Percentiles rank a stretch among this genome's conserved stretches.
These are phyloP conservation scores for Phlegmacium glaucopus DNA, from an alignment of 768 basidiomycete genomes.

Conservation along the genomic window DNA sequence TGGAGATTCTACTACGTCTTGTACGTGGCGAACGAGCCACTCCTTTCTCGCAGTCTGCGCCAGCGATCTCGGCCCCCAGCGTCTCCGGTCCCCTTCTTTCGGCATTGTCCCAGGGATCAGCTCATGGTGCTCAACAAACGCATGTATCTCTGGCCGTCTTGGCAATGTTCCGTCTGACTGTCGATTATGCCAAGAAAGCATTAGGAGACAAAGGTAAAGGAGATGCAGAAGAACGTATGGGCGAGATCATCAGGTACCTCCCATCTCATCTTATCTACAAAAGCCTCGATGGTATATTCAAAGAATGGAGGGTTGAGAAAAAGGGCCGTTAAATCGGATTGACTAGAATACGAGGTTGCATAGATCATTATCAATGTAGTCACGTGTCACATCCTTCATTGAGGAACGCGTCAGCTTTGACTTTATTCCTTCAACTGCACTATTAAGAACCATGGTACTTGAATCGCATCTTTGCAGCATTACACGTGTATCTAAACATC, in stretches of 20 bases:
- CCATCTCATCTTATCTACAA: constrained; percentile 87
- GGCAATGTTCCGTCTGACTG: constrained; percentile 81
- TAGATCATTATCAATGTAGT: too few relatives aligned
- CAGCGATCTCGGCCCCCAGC: constrained; percentile 56
- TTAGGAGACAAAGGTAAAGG: constrained; percentile 58
- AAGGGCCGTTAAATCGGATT: constrained; percentile 50
- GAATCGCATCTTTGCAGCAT: neutral
- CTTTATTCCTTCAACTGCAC: constrained; percentile 6
- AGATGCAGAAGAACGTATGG: constrained; percentile 73
- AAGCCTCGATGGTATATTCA: constrained; percentile 92
- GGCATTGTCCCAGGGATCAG: constrained; percentile 70
- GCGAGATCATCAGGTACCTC: constrained; percentile 87
- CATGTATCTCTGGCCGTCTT: constrained; percentile 92
- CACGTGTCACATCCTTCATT: constrained; percentile 14
- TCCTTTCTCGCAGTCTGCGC: constrained; percentile 61
- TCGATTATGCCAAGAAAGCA: constrained; percentile 78
- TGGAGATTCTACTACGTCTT: constrained; percentile 90
- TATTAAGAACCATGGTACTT: constrained; percentile 32
- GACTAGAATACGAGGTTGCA: too few relatives aligned
- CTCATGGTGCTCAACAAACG: constrained; percentile 87
- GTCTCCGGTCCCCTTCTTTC: constrained; percentile 68
- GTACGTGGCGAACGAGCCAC: constrained; percentile 86
- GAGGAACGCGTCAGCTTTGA: constrained; percentile 28
- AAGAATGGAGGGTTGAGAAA: constrained; percentile 85
- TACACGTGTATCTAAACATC: constrained; percentile 21